Evolutionary conservation across 78 protist species (phyloP).

Genomic region (Ministeria vibrans): DNA sequence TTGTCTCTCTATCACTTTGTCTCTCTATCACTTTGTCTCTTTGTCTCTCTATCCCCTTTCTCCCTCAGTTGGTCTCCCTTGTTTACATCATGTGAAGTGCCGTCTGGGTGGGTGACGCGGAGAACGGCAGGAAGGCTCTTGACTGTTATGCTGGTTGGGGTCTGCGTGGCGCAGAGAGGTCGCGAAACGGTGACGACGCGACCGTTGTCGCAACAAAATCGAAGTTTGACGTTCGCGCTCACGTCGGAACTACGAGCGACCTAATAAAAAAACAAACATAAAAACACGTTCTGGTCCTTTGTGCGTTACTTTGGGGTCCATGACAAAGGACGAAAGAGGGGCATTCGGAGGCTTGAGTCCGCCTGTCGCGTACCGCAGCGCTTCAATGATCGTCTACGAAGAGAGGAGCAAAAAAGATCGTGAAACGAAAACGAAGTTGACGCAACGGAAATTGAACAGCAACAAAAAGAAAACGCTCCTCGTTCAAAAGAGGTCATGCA

Average conservation of each 20-base stretch:
- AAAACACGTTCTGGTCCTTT: too few relatives aligned
- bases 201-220: slow-evolving; percentile 41
- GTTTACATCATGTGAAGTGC: too few relatives aligned
- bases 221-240: slow-evolving; percentile 85
- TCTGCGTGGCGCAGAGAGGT: slow-evolving; percentile 31
- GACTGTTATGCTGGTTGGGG: neutral
- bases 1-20: too few relatives aligned
- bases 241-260: slow-evolving; percentile 57
- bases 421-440: neutral
- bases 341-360: slow-evolving; percentile 93
- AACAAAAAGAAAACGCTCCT: too few relatives aligned
- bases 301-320: slow-evolving; percentile 68
- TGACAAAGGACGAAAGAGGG: slow-evolving; percentile 75
- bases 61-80: too few relatives aligned
- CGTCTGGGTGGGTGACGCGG: too few relatives aligned
- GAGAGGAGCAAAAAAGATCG: neutral
- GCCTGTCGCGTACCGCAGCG: slow-evolving; percentile 75
- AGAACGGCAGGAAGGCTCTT: too few relatives aligned
- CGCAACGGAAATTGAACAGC: too few relatives aligned
- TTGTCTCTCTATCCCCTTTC: too few relatives aligned
- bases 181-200: slow-evolving; percentile 12
- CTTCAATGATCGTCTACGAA: slow-evolving; percentile 90
- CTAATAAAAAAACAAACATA: too few relatives aligned
- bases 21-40: too few relatives aligned
- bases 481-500: too few relatives aligned